These are phyloP conservation scores for Lophiotrema nucula DNA, from an alignment of 495 filamentous ascomycete genomes.

Conservation along the genomic window DNA sequence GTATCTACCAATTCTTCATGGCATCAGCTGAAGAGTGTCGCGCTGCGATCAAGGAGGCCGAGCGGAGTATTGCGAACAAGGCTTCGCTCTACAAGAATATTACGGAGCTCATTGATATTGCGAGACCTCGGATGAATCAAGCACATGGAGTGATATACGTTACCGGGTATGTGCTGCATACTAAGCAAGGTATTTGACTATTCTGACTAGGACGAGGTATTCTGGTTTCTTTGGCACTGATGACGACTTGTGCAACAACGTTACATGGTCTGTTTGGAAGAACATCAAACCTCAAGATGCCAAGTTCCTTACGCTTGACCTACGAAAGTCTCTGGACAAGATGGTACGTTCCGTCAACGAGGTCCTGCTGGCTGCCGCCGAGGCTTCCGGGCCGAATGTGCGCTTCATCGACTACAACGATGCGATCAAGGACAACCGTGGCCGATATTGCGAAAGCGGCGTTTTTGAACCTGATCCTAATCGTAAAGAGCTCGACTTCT, in stretches of 20 bases:
- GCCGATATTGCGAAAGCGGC: slow-evolving; percentile 26
- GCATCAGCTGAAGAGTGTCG: slow-evolving; percentile 14
- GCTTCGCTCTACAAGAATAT: slow-evolving; percentile 14
- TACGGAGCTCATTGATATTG: slow-evolving; percentile 2
- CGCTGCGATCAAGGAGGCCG: slow-evolving; percentile 6
- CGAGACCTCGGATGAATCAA: slow-evolving; percentile 10
- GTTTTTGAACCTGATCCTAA: slow-evolving; percentile 26
- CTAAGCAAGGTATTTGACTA: no score
- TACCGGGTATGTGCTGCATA: slow-evolving; percentile 31
- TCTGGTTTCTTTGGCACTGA: slow-evolving; percentile 28
- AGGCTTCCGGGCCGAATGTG: slow-evolving; percentile 12
- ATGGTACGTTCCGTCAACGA: slow-evolving; percentile 19
- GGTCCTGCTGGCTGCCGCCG: slow-evolving; percentile 3
- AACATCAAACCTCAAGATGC: not conserved
- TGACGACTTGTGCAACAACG: slow-evolving; percentile 23
- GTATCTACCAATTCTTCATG: slow-evolving; percentile 32
- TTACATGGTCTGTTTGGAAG: slow-evolving; percentile 27
- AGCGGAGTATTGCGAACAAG: slow-evolving; percentile 4
- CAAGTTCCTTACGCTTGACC: slow-evolving; percentile 16
- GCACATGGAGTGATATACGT: slow-evolving; percentile 16
- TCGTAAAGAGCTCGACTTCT: slow-evolving; percentile 18
- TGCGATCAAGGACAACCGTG: slow-evolving; percentile 2
- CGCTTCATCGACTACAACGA: slow-evolving; percentile 25
- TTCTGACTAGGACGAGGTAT: no score
- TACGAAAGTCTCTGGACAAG: slow-evolving; percentile 10